Base-by-base conservation (phyloP, 148 eudicot species). In the Fagopyrum esculentum region DNA sequence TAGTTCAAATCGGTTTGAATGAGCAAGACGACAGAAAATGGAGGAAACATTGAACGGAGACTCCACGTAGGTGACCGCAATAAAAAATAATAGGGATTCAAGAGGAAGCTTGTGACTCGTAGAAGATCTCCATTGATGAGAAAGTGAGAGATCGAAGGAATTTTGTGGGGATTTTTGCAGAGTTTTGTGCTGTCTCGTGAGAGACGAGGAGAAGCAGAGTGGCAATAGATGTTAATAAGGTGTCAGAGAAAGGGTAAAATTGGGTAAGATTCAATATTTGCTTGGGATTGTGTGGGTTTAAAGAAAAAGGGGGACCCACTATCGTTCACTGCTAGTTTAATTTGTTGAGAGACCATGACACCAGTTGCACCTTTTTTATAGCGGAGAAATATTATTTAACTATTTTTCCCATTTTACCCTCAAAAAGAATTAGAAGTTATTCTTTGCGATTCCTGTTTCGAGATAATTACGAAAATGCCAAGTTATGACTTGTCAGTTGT, bases 201-300 rank as follows among this genome's bases (percentile, higher is more conserved):
- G 68, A 61, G 68, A 61, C 68, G 68, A 61, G 68, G 35, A 66
- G 71, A 66, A 16, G 71, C 66, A 76, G 78, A 70, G 86, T 84
- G 89, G 85, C 72, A 74, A 66, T 63, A 68, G 55, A 70, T 74
- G 83, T 71, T 79, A 80, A 77, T 76, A 69, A 75, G 52, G 71
- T 64, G 78, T 61, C 66, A 80, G 77, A 54, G 10, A 72, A 68
- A 68, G 83, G 87, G 22, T 51, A 73, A 78, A 81, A 74, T 29
- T 71, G 81, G 63, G 44, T 69, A 57, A 46, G 35, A 46, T 57
- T 44, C 30, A 54, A 70, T 66, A 29, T 9, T 9, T 63, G 69
- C 45, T 43, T 63, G 68, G 59, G 74, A 40, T 83, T 70, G 79
- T 80, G 76, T 83, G 86, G 83, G 79, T 80, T 80, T 78, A 43